These are phyloP conservation scores for Fragaria nilgerrensis DNA, from an alignment of 306 rosid genomes.

Conservation along the genomic window DNA sequence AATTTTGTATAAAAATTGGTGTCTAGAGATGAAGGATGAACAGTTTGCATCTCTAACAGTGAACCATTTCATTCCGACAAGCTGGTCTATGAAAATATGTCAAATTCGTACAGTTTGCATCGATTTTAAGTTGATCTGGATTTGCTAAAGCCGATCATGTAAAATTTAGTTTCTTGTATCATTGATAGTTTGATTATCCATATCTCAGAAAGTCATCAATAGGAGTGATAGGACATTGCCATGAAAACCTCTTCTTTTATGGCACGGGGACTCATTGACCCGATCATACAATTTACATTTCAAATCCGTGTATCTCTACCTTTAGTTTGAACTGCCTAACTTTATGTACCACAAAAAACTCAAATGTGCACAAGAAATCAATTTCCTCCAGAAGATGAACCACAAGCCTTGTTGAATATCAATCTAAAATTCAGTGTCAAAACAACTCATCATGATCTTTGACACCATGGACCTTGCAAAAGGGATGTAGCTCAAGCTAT, in stretches of 20 bases:
- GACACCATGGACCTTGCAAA: constrained; percentile 94
- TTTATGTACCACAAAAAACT: constrained; percentile 13
- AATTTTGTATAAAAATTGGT: too few relatives aligned
- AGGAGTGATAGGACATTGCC: not conserved
- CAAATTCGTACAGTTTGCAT: too few relatives aligned
- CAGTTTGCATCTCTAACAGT: not conserved
- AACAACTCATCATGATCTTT: constrained; percentile 71
- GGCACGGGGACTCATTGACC: too few relatives aligned
- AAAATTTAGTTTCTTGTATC: not conserved
- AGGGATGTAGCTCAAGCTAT: constrained; percentile 99
- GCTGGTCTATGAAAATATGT: not conserved
- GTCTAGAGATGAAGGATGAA: not conserved
- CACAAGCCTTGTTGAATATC: not conserved
- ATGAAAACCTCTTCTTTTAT: not conserved
- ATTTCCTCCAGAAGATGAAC: constrained; percentile 23
- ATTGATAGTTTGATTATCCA: not conserved
- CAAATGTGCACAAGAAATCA: not conserved
- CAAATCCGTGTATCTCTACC: not conserved
- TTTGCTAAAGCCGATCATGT: not conserved
- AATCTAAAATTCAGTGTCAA: constrained; percentile 88
- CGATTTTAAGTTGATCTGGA: not conserved
- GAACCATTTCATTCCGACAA: not conserved
- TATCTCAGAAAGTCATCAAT: not conserved
- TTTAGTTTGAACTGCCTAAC: not conserved
- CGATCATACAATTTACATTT: not conserved